Conservation (phyloP, 345 rosid species). For the Lepidium aucheri region DNA sequence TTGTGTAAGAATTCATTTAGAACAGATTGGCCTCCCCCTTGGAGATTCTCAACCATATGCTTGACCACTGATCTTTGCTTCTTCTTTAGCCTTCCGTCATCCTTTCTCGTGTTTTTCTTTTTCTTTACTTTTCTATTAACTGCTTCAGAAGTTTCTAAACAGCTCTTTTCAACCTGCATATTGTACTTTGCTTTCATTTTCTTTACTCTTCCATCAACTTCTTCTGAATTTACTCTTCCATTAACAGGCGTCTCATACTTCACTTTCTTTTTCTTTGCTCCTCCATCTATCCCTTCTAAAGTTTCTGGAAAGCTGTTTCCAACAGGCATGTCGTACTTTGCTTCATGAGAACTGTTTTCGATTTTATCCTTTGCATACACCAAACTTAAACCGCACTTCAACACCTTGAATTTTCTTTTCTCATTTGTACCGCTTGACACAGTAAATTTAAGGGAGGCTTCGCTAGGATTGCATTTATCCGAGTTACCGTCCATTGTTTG, state of each 20-base stretch:
- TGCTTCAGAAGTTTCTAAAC: not conserved
- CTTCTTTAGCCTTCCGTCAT: not conserved
- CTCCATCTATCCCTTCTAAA: not conserved
- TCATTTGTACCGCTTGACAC: slow-evolving; percentile 2
- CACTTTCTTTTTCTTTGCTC: too few species aligned
- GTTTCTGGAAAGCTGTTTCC: not conserved
- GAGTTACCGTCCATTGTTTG: not conserved
- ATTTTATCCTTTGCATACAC: slow-evolving; percentile 11
- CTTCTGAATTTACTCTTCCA: not conserved
- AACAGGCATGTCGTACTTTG: not conserved
- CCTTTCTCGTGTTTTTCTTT: not conserved
- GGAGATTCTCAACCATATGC: not conserved
- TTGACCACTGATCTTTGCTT: not conserved
- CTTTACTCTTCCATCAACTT: not conserved
- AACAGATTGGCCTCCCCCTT: not conserved
- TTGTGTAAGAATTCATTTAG: not conserved
- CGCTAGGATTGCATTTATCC: not conserved
- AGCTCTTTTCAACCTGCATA: not conserved
- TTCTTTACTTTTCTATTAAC: not conserved
- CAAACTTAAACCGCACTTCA: slow-evolving; percentile 22
- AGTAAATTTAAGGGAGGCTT: slow-evolving; percentile 8
- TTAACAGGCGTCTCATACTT: too few species aligned
- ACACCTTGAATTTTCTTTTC: not conserved
- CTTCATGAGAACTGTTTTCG: not conserved
- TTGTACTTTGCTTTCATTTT: not conserved